phyloP scores from a whole-genome alignment of 2,329 filamentous ascomycete species.

The Ascochyta koolunga region DNA sequence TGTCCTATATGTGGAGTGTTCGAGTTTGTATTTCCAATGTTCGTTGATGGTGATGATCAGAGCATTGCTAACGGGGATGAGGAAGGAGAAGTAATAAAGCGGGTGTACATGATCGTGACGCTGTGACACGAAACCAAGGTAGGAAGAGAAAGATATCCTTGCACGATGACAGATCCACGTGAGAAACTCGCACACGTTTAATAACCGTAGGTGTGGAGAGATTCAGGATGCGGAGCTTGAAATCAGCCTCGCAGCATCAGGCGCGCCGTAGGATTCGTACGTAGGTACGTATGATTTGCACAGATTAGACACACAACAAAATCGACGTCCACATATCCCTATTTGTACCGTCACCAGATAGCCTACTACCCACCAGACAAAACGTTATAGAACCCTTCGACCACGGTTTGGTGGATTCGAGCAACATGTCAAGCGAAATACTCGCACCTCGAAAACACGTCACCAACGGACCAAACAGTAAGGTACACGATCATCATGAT shows the following conservation, averaged over 20 bases:
- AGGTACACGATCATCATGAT: not conserved
- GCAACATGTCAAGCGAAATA: not conserved
- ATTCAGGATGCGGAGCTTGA: not conserved
- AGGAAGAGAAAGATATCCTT: not conserved
- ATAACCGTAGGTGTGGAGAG: not conserved
- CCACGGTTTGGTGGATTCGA: not conserved
- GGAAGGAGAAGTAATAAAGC: not conserved
- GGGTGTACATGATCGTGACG: not conserved
- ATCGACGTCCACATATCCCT: not conserved
- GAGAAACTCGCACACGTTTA: not conserved
- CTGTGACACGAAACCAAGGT: too few species aligned
- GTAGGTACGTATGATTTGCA: too few species aligned
- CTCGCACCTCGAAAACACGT: not conserved
- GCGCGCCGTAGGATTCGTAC: too few species aligned
- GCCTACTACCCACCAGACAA: not conserved
- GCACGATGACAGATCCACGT: not conserved
- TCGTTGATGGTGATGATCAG: not conserved
- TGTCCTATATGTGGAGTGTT: conserved; percentile 17
- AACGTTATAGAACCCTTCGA: not conserved
- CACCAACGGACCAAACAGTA: not conserved
- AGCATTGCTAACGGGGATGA: not conserved
- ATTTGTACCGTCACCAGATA: not conserved
- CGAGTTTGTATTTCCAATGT: not conserved
- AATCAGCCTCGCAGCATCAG: too few species aligned
- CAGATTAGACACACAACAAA: too few species aligned